Base-by-base conservation (phyloP, 2,329 filamentous ascomycete species). In the Verticillium albo-atrum region DNA sequence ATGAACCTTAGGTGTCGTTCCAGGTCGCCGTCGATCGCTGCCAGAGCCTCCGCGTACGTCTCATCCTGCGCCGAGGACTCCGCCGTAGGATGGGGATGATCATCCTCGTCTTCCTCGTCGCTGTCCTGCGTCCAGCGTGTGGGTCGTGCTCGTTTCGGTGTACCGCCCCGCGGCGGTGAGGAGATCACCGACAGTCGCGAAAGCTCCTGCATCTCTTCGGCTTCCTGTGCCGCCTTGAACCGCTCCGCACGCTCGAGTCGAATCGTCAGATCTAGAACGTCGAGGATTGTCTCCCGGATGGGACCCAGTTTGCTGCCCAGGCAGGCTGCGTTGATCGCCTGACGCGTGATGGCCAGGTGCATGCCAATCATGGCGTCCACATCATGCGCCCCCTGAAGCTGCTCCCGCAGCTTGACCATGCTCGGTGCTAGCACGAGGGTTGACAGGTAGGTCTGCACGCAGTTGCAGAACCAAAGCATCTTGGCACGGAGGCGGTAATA, bases 321-420 rank as follows among this genome's bases (percentile, higher is more conserved):
- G 26, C 95, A 83, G 10, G 89, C 85, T 63, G 91, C 87, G 32
- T 86, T 82, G 59, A 87, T 77, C 12, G 95, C 75, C 2, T 81
- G 81, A 52, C 79, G 80, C 52, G 89, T 76, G 67, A 89, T 94
- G 0, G 72, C 70, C 4, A 82, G 75, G 69, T 97, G 92, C 1
- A 87, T 80, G 1, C 74, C 74, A 27, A 92, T 87, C 90, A 97
- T 96, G 27, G 83, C 83, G 69, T 97, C 92, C 10, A 97, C 85
- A 65, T 94, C 91, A 27, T 82, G 79, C 0, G 91, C 86, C 6
- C 77, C 74, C 15, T 75, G 72, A 56, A 97, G 80, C 0, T 81
- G 77, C 2, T 72, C 70, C 6, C 76, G 75, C 76, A 97, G 82
- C 30, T 79, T 76, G 2, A 73, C 68, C 2, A 81, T 83, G 25